Evolutionary conservation across 345 rosid species (phyloP), one percentile per base, ranked within the genome.

Genomic region (Triadica sebifera): DNA sequence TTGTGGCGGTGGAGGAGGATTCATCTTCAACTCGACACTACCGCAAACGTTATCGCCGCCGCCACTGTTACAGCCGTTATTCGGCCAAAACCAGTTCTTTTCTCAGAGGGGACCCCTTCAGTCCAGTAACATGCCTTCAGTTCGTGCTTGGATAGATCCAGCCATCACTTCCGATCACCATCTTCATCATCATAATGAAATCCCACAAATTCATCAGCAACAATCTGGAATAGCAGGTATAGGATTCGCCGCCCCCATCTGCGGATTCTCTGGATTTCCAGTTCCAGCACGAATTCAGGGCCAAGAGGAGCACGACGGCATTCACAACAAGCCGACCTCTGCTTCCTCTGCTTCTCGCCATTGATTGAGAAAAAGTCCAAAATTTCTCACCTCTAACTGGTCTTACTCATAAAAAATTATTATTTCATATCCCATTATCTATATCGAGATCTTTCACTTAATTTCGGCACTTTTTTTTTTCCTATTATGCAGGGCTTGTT

Each of bases 71-170:
- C 89, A 82, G 85, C 81, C 90, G 65, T 73, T 82, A 37, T 81
- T 78, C 53, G 88, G 91, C 85, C 94, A 90, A 80, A 86, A 81
- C 86, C 82, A 88, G 86, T 86, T 78, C 53, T 79, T 77, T 81
- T 75, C 93, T 77, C 96, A 90, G 88, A 89, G 98, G 98, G 96
- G 98, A 89, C 84, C 97, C 98, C 97, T 94, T 94, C 98, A 94
- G 98, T 94, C 98, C 97, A 94, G 90, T 90, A 83, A 87, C 85
- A 81, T 85, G 83, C 89, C 96, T 62, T 75, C 87, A 71, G 53
- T 83, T 79, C 96, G 92, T 86, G 93, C 97, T 88, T 91, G 94
- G 97, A 86, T 85, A 59, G 87, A 89, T 71, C 91, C 86, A 52
- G 80, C 82, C 38, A 70, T 78, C 56, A 61, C 85, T 56, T 66